These are phyloP conservation scores for Eudorina sp. DNA, from an alignment of 139 green algal genomes.

Conservation along the genomic window DNA sequence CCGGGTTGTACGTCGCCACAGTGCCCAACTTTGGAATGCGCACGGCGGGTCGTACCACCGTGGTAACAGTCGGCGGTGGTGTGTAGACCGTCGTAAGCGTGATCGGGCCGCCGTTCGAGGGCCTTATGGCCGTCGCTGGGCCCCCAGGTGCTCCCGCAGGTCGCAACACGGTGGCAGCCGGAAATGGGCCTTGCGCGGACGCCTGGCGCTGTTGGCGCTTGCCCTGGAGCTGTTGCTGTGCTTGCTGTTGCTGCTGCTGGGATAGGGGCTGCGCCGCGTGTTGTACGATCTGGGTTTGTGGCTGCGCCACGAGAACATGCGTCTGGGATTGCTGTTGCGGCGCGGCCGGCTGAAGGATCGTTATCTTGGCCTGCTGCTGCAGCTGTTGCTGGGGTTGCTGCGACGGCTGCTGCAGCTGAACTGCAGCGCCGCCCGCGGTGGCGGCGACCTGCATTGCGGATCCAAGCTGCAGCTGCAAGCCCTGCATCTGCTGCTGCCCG, in stretches of 20 bases:
- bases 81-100: not conserved
- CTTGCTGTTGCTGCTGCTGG: conserved; percentile 17
- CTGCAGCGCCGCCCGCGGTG: not conserved
- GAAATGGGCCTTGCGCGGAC: not conserved
- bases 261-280: not conserved
- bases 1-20: conserved; percentile 46
- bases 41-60: not conserved
- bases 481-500: not conserved
- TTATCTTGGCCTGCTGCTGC: not conserved
- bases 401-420: not conserved
- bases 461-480: not conserved
- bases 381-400: not conserved
- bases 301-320: conserved; percentile 27
- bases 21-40: conserved; percentile 49
- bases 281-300: not conserved
- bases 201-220: not conserved
- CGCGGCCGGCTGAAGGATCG: not conserved
- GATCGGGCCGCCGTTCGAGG: not conserved
- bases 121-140: not conserved
- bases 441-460: not conserved
- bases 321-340: not conserved
- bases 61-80: not conserved
- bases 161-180: not conserved
- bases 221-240: not conserved
- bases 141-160: not conserved